A percentile compares a stretch with the other conserved stretches of the same genome.
phyloP scores from a whole-genome alignment of 495 filamentous ascomycete species.

The Trichocladium antarcticum region DNA sequence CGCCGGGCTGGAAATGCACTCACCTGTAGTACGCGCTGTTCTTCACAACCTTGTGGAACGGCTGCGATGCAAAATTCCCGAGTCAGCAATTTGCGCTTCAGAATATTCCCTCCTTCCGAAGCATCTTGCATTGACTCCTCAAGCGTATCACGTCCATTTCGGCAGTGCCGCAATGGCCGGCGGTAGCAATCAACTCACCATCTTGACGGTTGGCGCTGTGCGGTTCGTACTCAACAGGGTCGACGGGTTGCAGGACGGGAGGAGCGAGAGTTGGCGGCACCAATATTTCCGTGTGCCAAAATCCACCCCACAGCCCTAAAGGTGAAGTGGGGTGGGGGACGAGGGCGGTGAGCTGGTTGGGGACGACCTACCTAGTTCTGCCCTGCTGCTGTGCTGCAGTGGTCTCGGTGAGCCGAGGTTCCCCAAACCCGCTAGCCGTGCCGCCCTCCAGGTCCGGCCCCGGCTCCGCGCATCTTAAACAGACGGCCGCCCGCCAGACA shows the following conservation, averaged over 20 bases:
- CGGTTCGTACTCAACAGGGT: conserved; percentile 20
- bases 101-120: conserved; percentile 60
- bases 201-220: conserved; percentile 43
- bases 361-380: too few species aligned
- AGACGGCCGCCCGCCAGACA: neutral
- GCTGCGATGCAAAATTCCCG: conserved; percentile 51
- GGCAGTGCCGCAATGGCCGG: conserved; percentile 2
- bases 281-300: conserved; percentile 27
- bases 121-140: conserved; percentile 90
- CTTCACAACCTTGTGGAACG: conserved; percentile 93
- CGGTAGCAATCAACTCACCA: conserved; percentile 41
- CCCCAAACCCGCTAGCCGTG: neutral
- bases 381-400: too few species aligned
- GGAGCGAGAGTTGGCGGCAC: conserved; percentile 19
- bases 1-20: conserved; percentile 27
- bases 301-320: conserved; percentile 29
- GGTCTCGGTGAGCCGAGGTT: conserved; percentile 24
- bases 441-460: neutral
- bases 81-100: conserved; percentile 99
- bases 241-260: conserved; percentile 24
- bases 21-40: conserved; percentile 95
- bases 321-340: conserved; percentile 14
- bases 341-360: conserved; percentile 17
- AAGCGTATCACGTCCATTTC: conserved; percentile 1
- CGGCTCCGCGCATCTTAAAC: neutral